A percentile compares a stretch with the other conserved stretches of the same genome.
Conservation (phyloP, 176 grass and related monocot genomes). For the Tuctoria greenei region DNA sequence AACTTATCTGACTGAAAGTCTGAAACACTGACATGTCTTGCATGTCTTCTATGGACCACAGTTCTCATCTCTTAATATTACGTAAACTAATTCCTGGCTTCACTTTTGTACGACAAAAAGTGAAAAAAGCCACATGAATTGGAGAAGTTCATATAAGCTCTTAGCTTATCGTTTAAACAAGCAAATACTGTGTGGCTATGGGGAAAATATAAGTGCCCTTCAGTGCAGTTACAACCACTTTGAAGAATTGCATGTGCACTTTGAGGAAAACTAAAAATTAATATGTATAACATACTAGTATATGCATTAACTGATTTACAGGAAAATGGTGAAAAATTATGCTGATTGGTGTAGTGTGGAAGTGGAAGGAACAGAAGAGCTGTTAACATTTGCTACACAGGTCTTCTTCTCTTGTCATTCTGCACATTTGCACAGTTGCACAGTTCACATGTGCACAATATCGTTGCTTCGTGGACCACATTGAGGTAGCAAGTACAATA, state of each 20-base stretch:
- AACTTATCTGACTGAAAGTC: conserved; percentile 6
- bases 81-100: conserved; percentile 10
- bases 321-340: background rate
- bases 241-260: background rate
- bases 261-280: background rate
- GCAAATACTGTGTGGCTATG: background rate
- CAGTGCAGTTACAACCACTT: background rate
- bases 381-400: background rate
- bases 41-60: background rate
- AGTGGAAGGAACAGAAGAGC: background rate
- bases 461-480: background rate
- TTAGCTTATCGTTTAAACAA: conserved; percentile 13
- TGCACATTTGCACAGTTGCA: background rate
- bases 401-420: background rate
- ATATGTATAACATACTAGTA: no score
- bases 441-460: background rate
- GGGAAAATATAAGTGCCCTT: background rate
- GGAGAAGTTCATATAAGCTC: background rate
- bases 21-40: no score
- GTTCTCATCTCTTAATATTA: conserved; percentile 2
- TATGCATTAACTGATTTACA: background rate
- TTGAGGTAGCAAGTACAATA: conserved; percentile 17
- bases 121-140: background rate
- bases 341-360: background rate
- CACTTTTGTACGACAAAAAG: background rate